A percentile compares a stretch with the other conserved stretches of the same genome.
These are phyloP conservation scores for Chenopodium suecicum DNA, from an alignment of 148 eudicot genomes.

Conservation along the genomic window DNA sequence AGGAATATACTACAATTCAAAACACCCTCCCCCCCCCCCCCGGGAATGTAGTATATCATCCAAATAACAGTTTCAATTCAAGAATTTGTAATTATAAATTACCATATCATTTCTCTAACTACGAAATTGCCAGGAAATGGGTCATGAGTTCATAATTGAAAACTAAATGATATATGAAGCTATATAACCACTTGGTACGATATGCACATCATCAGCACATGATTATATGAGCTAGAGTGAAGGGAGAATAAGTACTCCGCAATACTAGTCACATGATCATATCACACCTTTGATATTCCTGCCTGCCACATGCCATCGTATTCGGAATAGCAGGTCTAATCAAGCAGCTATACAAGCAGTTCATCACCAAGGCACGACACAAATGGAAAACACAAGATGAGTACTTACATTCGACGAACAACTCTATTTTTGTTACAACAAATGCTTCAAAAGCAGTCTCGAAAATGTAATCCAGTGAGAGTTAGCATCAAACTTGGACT, in stretches of 20 bases:
- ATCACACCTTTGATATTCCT: conserved; percentile 12
- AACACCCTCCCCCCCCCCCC: too few relatives aligned
- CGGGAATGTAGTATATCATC: too few relatives aligned
- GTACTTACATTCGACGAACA: background rate
- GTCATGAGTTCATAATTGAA: too few relatives aligned
- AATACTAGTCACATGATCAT: background rate
- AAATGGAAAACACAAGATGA: background rate
- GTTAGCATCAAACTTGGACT: background rate
- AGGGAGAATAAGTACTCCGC: background rate
- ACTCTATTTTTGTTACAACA: background rate
- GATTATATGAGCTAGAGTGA: background rate
- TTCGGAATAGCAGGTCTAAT: background rate
- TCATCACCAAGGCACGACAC: background rate
- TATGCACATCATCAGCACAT: background rate
- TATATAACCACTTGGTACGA: background rate
- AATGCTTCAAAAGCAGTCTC: background rate
- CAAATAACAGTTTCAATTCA: too few relatives aligned
- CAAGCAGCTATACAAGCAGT: background rate
- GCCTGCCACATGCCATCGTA: conserved; percentile 15
- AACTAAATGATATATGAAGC: too few relatives aligned
- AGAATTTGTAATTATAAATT: too few relatives aligned
- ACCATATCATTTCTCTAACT: too few relatives aligned
- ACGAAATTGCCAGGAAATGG: too few relatives aligned
- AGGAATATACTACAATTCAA: too few relatives aligned
- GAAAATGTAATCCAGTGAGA: background rate